Conservation (phyloP, 148 eudicot species). For the Polygonum maritimum region DNA sequence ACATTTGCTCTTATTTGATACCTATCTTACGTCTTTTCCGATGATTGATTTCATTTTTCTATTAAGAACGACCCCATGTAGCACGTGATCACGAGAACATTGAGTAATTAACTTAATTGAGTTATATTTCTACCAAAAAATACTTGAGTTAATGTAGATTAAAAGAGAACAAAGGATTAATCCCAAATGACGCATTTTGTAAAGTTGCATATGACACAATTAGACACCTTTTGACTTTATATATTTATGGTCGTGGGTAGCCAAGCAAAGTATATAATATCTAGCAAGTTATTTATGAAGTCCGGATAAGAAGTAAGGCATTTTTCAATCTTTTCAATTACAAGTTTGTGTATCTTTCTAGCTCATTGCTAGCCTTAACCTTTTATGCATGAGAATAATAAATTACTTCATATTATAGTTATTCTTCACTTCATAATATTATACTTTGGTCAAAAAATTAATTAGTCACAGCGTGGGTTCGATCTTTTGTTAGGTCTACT, state of each 20-base stretch:
- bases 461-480: too few species aligned
- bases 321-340: neutral
- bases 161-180: neutral
- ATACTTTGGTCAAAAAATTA: too few species aligned
- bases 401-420: neutral
- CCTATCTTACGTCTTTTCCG: neutral
- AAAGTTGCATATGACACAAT: neutral
- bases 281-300: neutral
- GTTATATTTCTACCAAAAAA: too few species aligned
- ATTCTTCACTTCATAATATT: neutral
- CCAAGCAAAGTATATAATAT: conserved; percentile 1
- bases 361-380: neutral
- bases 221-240: neutral
- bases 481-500: too few species aligned
- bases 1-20: too few species aligned
- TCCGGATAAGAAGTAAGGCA: neutral
- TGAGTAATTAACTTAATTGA: neutral
- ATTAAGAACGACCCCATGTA: neutral
- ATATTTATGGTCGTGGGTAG: neutral
- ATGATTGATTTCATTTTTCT: neutral
- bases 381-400: neutral
- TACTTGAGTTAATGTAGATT: neutral
- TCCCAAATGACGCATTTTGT: neutral
- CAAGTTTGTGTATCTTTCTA: neutral
- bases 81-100: neutral